Conservation (phyloP, 2,329 filamentous ascomycete genomes). For the Thermothelomyces thermophilus region DNA sequence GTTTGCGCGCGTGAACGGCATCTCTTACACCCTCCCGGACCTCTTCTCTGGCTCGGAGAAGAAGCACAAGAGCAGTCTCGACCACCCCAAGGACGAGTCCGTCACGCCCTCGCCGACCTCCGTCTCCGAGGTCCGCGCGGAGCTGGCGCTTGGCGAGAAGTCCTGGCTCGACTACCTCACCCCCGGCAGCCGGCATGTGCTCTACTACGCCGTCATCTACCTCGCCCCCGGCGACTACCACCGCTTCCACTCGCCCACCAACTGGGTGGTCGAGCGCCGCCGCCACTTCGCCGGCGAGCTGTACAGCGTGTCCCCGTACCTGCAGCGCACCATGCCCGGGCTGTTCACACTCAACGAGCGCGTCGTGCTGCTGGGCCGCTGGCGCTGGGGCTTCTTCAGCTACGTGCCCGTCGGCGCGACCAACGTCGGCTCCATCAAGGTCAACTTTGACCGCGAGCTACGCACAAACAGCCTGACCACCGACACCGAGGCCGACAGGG, state of each 20-base stretch:
- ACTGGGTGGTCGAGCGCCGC: slow-evolving; percentile 89
- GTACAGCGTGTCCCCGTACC: slow-evolving; percentile 89
- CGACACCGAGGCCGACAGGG: slow-evolving; percentile 83
- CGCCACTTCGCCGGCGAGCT: slow-evolving; percentile 98
- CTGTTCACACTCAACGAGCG: slow-evolving; percentile 96
- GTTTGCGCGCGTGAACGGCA: slow-evolving; percentile 90
- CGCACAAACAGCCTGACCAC: slow-evolving; percentile 88
- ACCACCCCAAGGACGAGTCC: slow-evolving; percentile 64
- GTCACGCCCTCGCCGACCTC: slow-evolving; percentile 60
- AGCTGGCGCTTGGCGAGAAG: slow-evolving; percentile 66
- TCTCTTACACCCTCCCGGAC: slow-evolving; percentile 85
- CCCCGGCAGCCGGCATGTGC: slow-evolving; percentile 56
- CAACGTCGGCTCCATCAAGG: slow-evolving; percentile 91
- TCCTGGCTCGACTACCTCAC: slow-evolving; percentile 66
- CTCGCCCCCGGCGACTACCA: slow-evolving; percentile 97
- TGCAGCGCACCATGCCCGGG: slow-evolving; percentile 85
- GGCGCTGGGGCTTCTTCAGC: slow-evolving; percentile 96
- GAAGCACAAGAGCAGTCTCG: slow-evolving; percentile 33
- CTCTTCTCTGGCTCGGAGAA: slow-evolving; percentile 67
- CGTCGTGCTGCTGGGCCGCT: slow-evolving; percentile 85
- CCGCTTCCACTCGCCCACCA: slow-evolving; percentile 90
- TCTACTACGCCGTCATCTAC: slow-evolving; percentile 95
- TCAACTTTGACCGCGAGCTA: slow-evolving; percentile 94
- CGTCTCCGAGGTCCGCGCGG: slow-evolving; percentile 75
- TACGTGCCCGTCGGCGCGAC: slow-evolving; percentile 95